Base-by-base conservation (phyloP, 345 rosid species). In the Capsella bursapastoris region DNA sequence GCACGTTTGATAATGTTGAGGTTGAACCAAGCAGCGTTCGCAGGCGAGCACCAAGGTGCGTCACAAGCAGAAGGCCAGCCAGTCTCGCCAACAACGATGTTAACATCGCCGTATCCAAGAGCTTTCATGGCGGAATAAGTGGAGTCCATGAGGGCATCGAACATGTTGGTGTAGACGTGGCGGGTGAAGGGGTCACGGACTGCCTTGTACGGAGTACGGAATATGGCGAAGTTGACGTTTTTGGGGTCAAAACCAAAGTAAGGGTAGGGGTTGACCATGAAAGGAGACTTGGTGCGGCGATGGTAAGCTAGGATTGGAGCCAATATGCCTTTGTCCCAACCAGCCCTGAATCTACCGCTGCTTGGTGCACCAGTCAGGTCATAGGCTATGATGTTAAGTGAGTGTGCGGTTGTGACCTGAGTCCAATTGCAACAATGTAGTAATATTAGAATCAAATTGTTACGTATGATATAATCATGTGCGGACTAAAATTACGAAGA, bases 21-120 rank as follows among this genome's bases (percentile, higher is more conserved):
- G 48, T 91, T 93, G 63, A 81, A 93, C 5, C 86, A 69, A n/a
- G 72, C 71, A 0, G 96, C 96, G 31, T 88, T 89, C 16, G 81
- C 88, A 0, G 72, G 59, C 0, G 82, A 82, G 66, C 92, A 80
- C 55, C 79, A 79, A 10, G 87, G 76, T 50, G 81, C 80, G 32
- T 87, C 97, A 1, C 96, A 90, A 0, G 70, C 82, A 0, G 96
- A 85, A 0, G 98, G 94, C 98, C 98, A 93, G 11, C 98, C 98
- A 0, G 98, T 87, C 75, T 93, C 98, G 0, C 87, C 92, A 2
- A 91, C 79, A 2, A 85, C 84, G 16, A 91, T 86, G 22, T 74
- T 82, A 8, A 91, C 95, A 27, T 90, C 96, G 0, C 81, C 88
- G 40, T 85, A 91, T 2, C 92, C 96, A 0, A 85, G 38, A 25